Conservation (phyloP, 306 rosid species). For the Sesbania bispinosa region DNA sequence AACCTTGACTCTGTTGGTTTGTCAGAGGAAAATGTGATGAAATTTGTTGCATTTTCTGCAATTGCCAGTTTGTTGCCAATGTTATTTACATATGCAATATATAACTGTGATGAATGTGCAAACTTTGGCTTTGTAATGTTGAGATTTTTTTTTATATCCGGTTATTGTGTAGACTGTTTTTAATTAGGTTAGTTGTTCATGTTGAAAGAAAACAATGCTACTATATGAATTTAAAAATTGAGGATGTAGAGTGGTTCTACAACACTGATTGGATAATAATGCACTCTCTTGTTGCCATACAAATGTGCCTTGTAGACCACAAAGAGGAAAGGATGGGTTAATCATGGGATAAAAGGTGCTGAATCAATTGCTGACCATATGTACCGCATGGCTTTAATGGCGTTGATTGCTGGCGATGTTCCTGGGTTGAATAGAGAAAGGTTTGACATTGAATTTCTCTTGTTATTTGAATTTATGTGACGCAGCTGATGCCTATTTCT, state of each 20-base stretch:
- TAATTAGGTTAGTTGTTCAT: background rate
- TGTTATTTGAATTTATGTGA: background rate
- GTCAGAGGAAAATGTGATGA: background rate
- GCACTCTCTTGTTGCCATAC: background rate
- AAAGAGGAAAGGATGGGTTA: constrained; percentile 91
- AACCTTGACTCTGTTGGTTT: background rate
- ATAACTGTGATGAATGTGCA: background rate
- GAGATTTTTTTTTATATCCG: background rate
- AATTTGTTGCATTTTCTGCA: background rate
- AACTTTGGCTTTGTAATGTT: background rate
- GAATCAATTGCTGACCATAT: constrained; percentile 94
- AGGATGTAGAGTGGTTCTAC: background rate
- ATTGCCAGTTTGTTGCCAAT: background rate
- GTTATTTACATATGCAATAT: background rate
- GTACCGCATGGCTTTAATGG: constrained; percentile 95
- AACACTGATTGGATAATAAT: background rate
- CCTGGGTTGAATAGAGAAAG: constrained; percentile 85
- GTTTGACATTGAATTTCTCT: constrained; percentile 33
- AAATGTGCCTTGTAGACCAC: constrained; percentile 57
- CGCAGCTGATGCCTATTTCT: constrained; percentile 4
- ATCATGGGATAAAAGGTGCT: constrained; percentile 83
- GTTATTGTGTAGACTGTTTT: background rate
- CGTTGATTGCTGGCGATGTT: constrained; percentile 64
- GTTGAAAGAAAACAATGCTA: background rate
- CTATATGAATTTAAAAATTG: background rate